phyloP scores from a whole-genome alignment of 495 filamentous ascomycete genomes.

The Lasiosphaeria miniovina region DNA sequence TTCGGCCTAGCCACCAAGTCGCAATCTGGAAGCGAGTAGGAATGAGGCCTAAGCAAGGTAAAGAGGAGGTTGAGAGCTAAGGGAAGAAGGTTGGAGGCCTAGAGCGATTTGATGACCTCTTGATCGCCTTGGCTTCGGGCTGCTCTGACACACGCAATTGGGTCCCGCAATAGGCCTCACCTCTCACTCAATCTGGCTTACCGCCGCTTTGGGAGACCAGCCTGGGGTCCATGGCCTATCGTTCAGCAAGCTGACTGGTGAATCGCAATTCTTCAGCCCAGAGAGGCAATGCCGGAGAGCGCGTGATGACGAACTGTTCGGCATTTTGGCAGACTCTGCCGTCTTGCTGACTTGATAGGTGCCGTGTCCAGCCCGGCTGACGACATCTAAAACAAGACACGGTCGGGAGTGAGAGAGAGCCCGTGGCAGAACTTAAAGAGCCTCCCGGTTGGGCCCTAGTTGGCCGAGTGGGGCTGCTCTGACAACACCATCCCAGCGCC shows the following conservation, averaged over 20 bases:
- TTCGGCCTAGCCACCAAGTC: too few species aligned
- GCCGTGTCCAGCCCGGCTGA: too few species aligned
- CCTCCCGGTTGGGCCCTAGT: too few species aligned
- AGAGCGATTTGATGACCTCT: constrained; percentile 9
- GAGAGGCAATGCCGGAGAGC: neutral
- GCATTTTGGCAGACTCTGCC: neutral
- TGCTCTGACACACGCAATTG: constrained; percentile 5
- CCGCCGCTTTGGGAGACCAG: constrained; percentile 7
- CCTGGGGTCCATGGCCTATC: constrained; percentile 1
- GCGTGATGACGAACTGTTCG: neutral
- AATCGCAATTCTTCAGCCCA: neutral
- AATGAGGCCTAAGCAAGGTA: neutral
- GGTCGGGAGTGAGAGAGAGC: too few species aligned
- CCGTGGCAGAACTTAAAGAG: too few species aligned
- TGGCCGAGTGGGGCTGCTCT: too few species aligned
- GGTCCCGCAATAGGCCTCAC: neutral
- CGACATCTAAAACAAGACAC: too few species aligned
- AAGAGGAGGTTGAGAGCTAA: neutral
- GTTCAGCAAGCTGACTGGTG: neutral
- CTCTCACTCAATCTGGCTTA: constrained; percentile 6
- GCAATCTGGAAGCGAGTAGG: too few species aligned
- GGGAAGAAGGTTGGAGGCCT: neutral
- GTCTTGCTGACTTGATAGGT: too few species aligned
- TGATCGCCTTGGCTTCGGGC: constrained; percentile 1
- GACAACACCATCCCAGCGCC: too few species aligned